Evolutionary conservation across 805 yeast species (phyloP).

Genomic region (Candida adriatica): DNA sequence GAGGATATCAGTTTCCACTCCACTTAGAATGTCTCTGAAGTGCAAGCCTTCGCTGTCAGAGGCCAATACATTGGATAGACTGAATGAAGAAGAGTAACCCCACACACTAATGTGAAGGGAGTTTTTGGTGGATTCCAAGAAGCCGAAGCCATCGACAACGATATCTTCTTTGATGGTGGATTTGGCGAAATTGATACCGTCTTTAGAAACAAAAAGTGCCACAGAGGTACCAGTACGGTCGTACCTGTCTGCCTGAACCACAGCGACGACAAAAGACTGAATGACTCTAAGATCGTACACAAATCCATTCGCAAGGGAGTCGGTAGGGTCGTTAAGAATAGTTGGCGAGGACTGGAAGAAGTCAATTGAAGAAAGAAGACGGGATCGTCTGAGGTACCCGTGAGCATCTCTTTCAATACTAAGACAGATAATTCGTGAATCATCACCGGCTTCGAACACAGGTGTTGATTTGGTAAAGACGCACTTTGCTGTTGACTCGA

Average conservation of each 20-base stretch:
- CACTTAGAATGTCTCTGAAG: slow-evolving; percentile 37
- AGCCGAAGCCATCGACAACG: slow-evolving; percentile 18
- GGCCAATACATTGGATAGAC: slow-evolving; percentile 16
- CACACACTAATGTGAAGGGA: slow-evolving; percentile 34
- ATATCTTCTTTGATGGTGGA: slow-evolving; percentile 27
- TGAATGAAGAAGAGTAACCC: slow-evolving; percentile 11
- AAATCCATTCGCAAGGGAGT: slow-evolving; percentile 23
- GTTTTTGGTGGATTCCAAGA: slow-evolving; percentile 31
- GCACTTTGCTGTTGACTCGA: slow-evolving; percentile 25
- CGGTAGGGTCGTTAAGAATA: slow-evolving; percentile 25
- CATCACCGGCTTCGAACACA: slow-evolving; percentile 21
- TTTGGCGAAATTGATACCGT: slow-evolving; percentile 26
- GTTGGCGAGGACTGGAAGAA: slow-evolving; percentile 32
- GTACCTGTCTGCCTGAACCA: slow-evolving; percentile 18
- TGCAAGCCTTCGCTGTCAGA: slow-evolving; percentile 49
- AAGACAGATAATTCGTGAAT: slow-evolving; percentile 35
- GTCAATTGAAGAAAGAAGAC: slow-evolving; percentile 32
- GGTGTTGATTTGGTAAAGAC: slow-evolving; percentile 24
- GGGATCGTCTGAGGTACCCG: slow-evolving; percentile 27
- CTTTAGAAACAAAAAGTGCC: slow-evolving; percentile 25
- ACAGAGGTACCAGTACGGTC: slow-evolving; percentile 19
- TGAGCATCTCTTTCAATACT: slow-evolving; percentile 32
- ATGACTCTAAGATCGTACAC: slow-evolving; percentile 27
- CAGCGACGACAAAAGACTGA: slow-evolving; percentile 29
- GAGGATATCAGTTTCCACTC: slow-evolving; percentile 27